Evolutionary conservation across 371 early-diverging fungal genomes (phyloP), one percentile per base, ranked within the genome.

Genomic region (Entomophthora muscae): DNA sequence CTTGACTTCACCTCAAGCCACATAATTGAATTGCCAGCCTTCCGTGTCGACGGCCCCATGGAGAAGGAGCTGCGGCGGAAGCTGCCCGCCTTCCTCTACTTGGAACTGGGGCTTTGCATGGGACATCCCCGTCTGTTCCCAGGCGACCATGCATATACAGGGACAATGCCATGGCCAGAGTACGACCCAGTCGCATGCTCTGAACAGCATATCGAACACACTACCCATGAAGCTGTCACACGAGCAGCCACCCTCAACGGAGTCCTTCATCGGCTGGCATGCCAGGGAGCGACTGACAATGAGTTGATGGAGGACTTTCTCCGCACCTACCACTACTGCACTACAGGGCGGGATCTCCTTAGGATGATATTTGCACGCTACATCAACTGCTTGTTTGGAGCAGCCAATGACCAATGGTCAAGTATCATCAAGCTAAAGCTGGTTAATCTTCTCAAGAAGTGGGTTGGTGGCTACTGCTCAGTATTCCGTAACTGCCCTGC

Each of bases 361-460:
- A 69, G 82, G 42, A 66, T 83, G 61, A 70, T 83, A 12, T 69
- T 78, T 3, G 63, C 76, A 53, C 68, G 81, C 23, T 83, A 83
- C 59, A 1, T 63, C 5, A 63, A 29, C 31, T 51, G 54, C 30
- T 2, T 52, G 31, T 53, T 63, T 21, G 13, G 24, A 2, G 31
- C 22, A 1, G 12, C 42, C 24, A 29, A 65, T 27, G 64, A 66
- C 22, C 72, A 74, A 53, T 76, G 76, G 68, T 67, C 67, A 21
- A 70, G 70, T 1, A 76, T 80, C 56, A 66, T 79, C 22, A 81
- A 83, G 66, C 73, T 82, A 26, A 72, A 79, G 3, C 71, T 82
- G 0, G 72, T 83, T 52, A 81, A 82, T 70, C 74, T 79, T 2
- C 73, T 83, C 67, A 81, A 82, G 66, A 77, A 79, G 68, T 83